phyloP scores from a whole-genome alignment of 371 early-diverging fungal species.

The Rhizopus delemar region DNA sequence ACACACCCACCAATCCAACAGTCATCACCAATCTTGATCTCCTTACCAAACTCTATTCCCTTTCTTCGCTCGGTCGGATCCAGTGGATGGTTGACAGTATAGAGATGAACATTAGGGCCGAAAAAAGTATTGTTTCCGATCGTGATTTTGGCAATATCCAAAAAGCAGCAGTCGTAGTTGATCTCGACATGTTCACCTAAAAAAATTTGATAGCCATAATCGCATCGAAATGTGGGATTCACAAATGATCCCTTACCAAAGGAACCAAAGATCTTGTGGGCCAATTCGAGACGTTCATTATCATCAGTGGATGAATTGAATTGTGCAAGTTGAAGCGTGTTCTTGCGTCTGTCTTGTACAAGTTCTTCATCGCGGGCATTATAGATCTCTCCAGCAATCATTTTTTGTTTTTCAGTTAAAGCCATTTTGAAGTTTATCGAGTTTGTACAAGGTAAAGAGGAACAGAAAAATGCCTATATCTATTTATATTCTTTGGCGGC shows the following conservation, averaged over 20 bases:
- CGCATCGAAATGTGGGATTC: slow-evolving; percentile 66
- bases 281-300: slow-evolving; percentile 31
- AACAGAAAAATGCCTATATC: background rate
- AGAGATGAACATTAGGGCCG: slow-evolving; percentile 79
- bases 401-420: slow-evolving; percentile 58
- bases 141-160: slow-evolving; percentile 66
- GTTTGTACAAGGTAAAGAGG: background rate
- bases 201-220: slow-evolving; percentile 75
- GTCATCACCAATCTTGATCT: slow-evolving; percentile 61
- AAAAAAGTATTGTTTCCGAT: slow-evolving; percentile 71
- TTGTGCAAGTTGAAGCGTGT: slow-evolving; percentile 36
- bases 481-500: background rate
- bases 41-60: slow-evolving; percentile 28
- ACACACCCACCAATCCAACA: slow-evolving; percentile 77
- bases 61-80: slow-evolving; percentile 48
- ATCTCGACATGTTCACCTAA: slow-evolving; percentile 69
- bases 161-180: slow-evolving; percentile 66
- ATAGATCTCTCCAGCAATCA: slow-evolving; percentile 72
- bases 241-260: slow-evolving; percentile 55
- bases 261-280: slow-evolving; percentile 56
- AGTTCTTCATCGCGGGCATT: slow-evolving; percentile 60
- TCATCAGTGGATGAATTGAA: slow-evolving; percentile 43
- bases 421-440: background rate
- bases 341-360: slow-evolving; percentile 45
- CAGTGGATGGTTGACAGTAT: slow-evolving; percentile 75